Conservation (phyloP, 2,329 filamentous ascomycete species). For the Meredithiella fracta region DNA sequence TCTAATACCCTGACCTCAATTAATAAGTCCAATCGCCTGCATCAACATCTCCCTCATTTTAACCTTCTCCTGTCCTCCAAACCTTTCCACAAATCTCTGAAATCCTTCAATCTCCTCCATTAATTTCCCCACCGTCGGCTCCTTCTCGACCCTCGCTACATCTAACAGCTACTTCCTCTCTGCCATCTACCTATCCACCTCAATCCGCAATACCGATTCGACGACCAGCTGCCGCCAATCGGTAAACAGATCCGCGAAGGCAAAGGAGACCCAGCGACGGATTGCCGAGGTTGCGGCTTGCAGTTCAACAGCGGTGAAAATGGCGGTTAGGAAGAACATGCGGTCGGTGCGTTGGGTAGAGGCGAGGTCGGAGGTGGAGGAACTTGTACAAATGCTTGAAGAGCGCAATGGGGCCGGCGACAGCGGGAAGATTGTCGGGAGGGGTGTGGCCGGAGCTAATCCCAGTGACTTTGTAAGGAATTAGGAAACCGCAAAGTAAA, state of each 20-base stretch:
- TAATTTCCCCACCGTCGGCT: constrained; percentile 3
- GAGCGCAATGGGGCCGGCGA: background rate
- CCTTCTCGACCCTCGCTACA: background rate
- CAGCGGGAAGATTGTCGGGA: background rate
- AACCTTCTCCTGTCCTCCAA: background rate
- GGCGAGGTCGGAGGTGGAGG: background rate
- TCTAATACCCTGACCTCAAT: no score
- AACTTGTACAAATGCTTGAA: background rate
- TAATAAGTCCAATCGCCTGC: background rate
- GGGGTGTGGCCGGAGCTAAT: background rate
- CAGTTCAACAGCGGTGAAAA: constrained; percentile 73
- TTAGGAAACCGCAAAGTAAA: constrained; percentile 9
- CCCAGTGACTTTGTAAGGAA: constrained; percentile 7
- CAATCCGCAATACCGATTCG: constrained; percentile 6
- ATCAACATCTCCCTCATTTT: background rate
- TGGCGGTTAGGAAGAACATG: constrained; percentile 50
- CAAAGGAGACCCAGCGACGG: constrained; percentile 12
- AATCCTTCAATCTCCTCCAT: constrained; percentile 6
- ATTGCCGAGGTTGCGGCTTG: constrained; percentile 7
- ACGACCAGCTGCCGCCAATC: constrained; percentile 10
- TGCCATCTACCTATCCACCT: constrained; percentile 8
- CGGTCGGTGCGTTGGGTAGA: constrained; percentile 4
- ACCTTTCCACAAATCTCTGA: background rate
- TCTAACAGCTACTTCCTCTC: constrained; percentile 6
- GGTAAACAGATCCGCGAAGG: constrained; percentile 4